Evolutionary conservation across 2,329 filamentous ascomycete genomes (phyloP).

Genomic region (Aspergillus unguis): DNA sequence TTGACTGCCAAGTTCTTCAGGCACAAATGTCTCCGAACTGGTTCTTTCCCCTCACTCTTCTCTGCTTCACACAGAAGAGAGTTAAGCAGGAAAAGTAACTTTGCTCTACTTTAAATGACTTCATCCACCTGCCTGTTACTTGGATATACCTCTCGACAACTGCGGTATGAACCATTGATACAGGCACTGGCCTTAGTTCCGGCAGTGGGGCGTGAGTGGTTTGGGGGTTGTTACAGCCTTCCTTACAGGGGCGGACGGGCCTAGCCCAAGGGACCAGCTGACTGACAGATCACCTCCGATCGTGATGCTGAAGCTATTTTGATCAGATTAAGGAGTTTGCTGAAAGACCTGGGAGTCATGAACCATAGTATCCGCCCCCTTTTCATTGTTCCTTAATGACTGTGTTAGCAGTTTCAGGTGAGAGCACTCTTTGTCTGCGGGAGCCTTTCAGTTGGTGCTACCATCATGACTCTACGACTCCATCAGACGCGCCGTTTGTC

Average conservation of each 20-base stretch:
- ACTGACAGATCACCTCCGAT: slow-evolving; percentile 9
- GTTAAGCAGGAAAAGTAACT: too few species aligned
- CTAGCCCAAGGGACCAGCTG: slow-evolving; percentile 7
- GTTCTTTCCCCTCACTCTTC: not conserved
- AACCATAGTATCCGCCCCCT: too few species aligned
- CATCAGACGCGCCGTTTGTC: slow-evolving; percentile 12
- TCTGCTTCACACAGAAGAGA: not conserved
- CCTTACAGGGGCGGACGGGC: slow-evolving; percentile 10
- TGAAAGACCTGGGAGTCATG: too few species aligned
- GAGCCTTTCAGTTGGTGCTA: not conserved
- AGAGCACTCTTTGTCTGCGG: not conserved
- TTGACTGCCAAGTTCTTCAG: slow-evolving; percentile 17
- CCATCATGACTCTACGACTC: slow-evolving; percentile 8
- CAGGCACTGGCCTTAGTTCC: not conserved
- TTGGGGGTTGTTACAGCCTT: slow-evolving; percentile 1
- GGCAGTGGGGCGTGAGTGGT: slow-evolving; percentile 7
- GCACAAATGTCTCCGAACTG: not conserved
- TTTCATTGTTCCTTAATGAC: not conserved
- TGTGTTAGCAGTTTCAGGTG: not conserved
- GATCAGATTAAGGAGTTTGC: too few species aligned
- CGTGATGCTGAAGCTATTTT: slow-evolving; percentile 1
- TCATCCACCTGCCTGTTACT: not conserved
- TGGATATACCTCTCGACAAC: not conserved
- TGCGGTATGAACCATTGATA: too few species aligned
- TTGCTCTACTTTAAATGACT: too few species aligned